Percentiles rank a stretch among this genome's conserved stretches.
These are phyloP conservation scores for Beauveria sp. DNA, from an alignment of 2,329 filamentous ascomycete genomes.

Conservation along the genomic window DNA sequence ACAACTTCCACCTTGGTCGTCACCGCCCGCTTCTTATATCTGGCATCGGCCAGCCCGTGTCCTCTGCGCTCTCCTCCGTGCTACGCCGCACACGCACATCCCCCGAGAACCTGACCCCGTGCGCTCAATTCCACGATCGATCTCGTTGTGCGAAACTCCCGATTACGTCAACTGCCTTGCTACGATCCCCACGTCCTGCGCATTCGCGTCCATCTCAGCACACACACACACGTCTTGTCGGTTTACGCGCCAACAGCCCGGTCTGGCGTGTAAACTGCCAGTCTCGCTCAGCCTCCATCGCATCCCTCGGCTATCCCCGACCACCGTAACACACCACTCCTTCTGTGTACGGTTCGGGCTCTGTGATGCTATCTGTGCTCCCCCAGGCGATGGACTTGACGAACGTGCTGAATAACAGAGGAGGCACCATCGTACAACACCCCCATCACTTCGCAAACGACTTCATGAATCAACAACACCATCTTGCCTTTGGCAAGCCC, in stretches of 20 bases:
- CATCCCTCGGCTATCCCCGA: not conserved
- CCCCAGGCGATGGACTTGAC: slow-evolving; percentile 46
- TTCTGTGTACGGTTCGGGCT: slow-evolving; percentile 10
- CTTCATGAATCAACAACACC: slow-evolving; percentile 25
- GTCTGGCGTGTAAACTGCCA: not conserved
- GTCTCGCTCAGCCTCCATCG: not conserved
- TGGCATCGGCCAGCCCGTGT: slow-evolving; percentile 1
- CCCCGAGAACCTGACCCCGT: slow-evolving; percentile 4
- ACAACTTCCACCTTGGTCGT: not conserved
- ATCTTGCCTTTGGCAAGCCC: slow-evolving; percentile 27
- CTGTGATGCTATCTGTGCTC: slow-evolving; percentile 33
- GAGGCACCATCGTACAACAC: slow-evolving; percentile 23
- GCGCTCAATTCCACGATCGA: slow-evolving; percentile 4
- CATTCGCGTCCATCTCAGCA: not conserved
- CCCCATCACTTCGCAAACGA: slow-evolving; percentile 25
- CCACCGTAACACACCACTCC: slow-evolving; percentile 2
- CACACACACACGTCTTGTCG: not conserved
- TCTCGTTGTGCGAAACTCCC: not conserved
- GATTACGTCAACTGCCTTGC: not conserved
- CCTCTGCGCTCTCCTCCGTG: not conserved
- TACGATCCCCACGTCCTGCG: not conserved
- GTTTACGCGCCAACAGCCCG: not conserved
- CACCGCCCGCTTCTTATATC: not conserved
- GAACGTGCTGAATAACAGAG: slow-evolving; percentile 45
- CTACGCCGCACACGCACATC: not conserved